Percentiles rank a stretch among this genome's conserved stretches.
These are phyloP conservation scores for Pyricularia grisea DNA, from an alignment of 2,329 filamentous ascomycete genomes.

Conservation along the genomic window DNA sequence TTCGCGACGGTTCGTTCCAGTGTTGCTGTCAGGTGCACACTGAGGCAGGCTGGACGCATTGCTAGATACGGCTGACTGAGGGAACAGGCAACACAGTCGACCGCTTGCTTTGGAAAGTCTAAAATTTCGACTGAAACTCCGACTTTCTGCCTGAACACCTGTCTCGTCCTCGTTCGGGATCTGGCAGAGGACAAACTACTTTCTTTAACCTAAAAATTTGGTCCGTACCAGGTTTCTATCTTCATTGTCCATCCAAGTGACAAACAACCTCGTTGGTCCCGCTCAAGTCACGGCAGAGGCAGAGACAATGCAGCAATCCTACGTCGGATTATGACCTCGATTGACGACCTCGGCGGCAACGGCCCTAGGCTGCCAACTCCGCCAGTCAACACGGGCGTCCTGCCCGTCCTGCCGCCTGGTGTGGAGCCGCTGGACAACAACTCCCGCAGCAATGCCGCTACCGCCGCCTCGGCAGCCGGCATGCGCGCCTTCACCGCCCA, in stretches of 20 bases:
- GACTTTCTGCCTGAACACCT: too few relatives aligned
- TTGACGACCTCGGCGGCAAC: not conserved
- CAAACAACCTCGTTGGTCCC: too few relatives aligned
- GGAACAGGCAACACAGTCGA: not conserved
- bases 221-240: too few relatives aligned
- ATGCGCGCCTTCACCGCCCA: constrained; percentile 78
- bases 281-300: not conserved
- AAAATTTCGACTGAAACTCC: too few relatives aligned
- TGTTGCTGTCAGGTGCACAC: not conserved
- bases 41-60: not conserved
- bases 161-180: too few relatives aligned
- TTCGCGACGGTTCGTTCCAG: not conserved
- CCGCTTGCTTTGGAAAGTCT: not conserved
- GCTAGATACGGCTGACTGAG: not conserved
- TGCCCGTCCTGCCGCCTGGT: constrained; percentile 33
- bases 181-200: too few relatives aligned
- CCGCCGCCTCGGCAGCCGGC: constrained; percentile 74
- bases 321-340: not conserved
- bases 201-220: too few relatives aligned
- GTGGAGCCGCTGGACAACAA: constrained; percentile 31
- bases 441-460: constrained; percentile 45
- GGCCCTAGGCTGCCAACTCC: not conserved
- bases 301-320: not conserved
- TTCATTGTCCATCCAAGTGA: not conserved
- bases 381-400: constrained; percentile 21